Conservation (phyloP, 768 basidiomycete genomes). For the Daedaleopsis sinensis region DNA sequence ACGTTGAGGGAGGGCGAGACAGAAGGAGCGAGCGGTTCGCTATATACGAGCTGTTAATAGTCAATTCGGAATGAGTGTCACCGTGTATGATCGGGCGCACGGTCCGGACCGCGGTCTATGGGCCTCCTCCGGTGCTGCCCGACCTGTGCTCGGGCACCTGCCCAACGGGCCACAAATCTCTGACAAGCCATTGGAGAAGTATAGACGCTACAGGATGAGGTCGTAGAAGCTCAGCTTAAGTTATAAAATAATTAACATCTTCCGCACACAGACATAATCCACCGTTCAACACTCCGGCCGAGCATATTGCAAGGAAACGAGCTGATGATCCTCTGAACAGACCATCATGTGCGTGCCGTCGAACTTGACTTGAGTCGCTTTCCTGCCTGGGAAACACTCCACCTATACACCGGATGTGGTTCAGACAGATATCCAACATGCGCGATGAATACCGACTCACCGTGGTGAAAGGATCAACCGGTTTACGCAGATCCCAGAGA, state of each 20-base stretch:
- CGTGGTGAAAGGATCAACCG: constrained; percentile 24
- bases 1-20: too few relatives aligned
- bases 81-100: not conserved
- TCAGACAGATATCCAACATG: not conserved
- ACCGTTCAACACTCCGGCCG: not conserved
- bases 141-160: not conserved
- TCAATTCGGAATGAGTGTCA: not conserved
- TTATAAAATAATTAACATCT: not conserved
- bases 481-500: constrained; percentile 52
- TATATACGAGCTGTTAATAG: not conserved
- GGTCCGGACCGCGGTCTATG: too few relatives aligned
- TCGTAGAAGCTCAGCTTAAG: not conserved
- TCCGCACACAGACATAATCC: too few relatives aligned
- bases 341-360: constrained; percentile 37
- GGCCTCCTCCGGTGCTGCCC: too few relatives aligned
- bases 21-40: too few relatives aligned
- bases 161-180: too few relatives aligned
- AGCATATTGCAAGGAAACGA: constrained; percentile 29
- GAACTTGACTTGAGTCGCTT: constrained; percentile 43
- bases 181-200: too few relatives aligned
- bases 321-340: constrained; percentile 44
- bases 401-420: constrained; percentile 29
- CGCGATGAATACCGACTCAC: constrained; percentile 26
- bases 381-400: constrained; percentile 37
- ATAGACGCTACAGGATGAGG: too few relatives aligned